Percentiles rank a stretch among this genome's conserved stretches.
These are phyloP conservation scores for Neurospora sublineolata DNA, from an alignment of 495 filamentous ascomycete genomes.

Conservation along the genomic window DNA sequence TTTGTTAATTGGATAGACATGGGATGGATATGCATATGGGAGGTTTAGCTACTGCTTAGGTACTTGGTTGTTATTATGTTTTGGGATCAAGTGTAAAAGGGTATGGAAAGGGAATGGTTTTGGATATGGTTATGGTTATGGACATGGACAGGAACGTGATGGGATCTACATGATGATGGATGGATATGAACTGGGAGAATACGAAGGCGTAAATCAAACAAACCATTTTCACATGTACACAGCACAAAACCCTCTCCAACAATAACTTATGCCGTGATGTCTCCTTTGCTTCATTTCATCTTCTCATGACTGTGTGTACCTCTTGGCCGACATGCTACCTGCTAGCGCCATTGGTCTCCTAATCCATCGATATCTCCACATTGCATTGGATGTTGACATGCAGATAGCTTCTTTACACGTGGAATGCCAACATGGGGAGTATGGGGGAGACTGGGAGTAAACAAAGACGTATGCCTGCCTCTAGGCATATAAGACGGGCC, in stretches of 20 bases:
- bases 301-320: neutral
- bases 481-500: neutral
- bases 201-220: neutral
- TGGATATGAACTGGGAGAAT: neutral
- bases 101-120: neutral
- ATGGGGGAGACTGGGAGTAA: neutral
- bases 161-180: neutral
- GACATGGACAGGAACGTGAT: neutral
- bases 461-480: neutral
- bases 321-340: neutral
- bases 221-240: neutral
- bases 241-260: neutral
- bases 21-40: neutral
- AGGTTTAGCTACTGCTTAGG: neutral
- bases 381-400: neutral
- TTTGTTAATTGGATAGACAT: slow-evolving; percentile 2
- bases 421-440: neutral
- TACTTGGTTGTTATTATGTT: neutral
- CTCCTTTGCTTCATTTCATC: neutral
- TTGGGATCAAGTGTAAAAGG: neutral
- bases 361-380: neutral
- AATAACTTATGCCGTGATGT: neutral
- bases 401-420: neutral
- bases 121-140: neutral
- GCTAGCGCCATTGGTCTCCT: neutral